Conservation (phyloP, 2,329 filamentous ascomycete genomes). For the Ophiostoma piceae region DNA sequence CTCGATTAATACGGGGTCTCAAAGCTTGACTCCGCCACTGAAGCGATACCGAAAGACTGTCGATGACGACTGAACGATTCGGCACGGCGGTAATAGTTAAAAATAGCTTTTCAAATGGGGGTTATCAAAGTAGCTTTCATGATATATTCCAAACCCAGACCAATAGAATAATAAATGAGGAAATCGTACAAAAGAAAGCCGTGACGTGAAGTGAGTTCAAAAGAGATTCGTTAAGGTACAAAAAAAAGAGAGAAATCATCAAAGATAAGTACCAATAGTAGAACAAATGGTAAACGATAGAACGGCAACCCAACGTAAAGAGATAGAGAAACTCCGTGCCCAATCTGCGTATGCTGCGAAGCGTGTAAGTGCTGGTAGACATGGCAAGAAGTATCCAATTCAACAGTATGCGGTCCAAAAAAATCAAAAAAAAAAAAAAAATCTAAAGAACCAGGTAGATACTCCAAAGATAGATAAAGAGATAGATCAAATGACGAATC, state of each 20-base stretch:
- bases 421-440: not conserved
- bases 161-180: not conserved
- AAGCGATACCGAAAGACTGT: not conserved
- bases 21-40: not conserved
- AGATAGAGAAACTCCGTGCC: not conserved
- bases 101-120: not conserved
- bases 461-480: not conserved
- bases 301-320: not conserved
- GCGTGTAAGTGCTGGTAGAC: not conserved
- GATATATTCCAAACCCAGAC: not conserved
- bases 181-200: not conserved
- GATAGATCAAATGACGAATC: not conserved
- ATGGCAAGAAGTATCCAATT: not conserved
- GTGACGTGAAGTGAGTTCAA: not conserved
- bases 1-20: not conserved
- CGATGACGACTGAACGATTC: not conserved
- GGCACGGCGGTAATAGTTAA: not conserved
- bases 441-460: no score
- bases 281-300: not conserved
- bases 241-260: not conserved
- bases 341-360: not conserved
- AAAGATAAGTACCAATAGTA: not conserved
- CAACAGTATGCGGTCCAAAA: not conserved
- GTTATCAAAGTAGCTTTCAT: not conserved
- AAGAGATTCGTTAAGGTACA: not conserved